These are phyloP conservation scores for Myxozyma vanderwaltii DNA, from an alignment of 805 yeast species.

Conservation along the genomic window DNA sequence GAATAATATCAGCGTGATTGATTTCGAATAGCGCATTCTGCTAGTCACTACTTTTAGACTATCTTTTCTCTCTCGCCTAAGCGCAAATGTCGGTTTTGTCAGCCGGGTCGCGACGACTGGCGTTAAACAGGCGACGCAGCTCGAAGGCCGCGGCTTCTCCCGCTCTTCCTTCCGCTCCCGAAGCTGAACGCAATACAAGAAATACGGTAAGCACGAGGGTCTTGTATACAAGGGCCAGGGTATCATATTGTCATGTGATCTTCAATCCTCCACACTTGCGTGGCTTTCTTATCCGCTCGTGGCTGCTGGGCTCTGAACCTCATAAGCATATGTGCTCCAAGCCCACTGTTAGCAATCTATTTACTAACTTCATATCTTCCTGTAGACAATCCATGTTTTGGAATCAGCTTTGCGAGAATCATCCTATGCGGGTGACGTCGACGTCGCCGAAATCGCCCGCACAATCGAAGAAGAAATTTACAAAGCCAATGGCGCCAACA, in stretches of 20 bases:
- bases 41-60: too few relatives aligned
- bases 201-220: constrained; percentile 11
- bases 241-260: too few relatives aligned
- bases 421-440: background rate
- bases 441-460: constrained; percentile 2
- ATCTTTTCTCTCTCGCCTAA: background rate
- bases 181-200: constrained; percentile 10
- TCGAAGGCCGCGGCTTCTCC: background rate
- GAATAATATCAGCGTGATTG: too few relatives aligned
- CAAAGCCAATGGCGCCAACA: constrained; percentile 13
- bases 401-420: constrained; percentile 4
- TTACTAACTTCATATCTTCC: background rate
- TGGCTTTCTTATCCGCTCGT: too few relatives aligned
- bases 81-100: constrained; percentile 8
- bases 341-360: too few relatives aligned
- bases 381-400: background rate
- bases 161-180: background rate
- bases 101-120: background rate
- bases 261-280: too few relatives aligned
- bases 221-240: background rate
- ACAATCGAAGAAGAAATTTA: constrained; percentile 21
- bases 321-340: too few relatives aligned
- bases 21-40: too few relatives aligned
- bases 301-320: too few relatives aligned
- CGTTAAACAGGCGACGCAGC: constrained; percentile 20